phyloP scores from a whole-genome alignment of 192 early-diverging fungal genomes.

The Phycomyces blakesleeanus region DNA sequence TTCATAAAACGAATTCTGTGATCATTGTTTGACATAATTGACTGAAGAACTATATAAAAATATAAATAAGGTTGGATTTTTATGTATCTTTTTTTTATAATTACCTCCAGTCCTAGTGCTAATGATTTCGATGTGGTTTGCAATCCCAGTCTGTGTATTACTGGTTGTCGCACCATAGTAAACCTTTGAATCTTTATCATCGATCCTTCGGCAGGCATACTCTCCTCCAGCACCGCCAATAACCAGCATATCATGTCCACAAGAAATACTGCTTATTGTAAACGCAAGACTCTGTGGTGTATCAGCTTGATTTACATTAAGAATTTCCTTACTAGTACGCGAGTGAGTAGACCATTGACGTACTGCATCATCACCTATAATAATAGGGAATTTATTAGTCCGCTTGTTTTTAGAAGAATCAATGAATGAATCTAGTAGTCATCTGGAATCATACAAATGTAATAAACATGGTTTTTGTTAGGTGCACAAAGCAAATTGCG shows the following conservation, averaged over 20 bases:
- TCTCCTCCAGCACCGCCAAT: constrained; percentile 55
- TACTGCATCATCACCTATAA: constrained; percentile 39
- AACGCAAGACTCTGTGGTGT: constrained; percentile 12
- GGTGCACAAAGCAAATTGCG: constrained; percentile 59
- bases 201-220: constrained; percentile 28
- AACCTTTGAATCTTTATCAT: constrained; percentile 13
- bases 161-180: constrained; percentile 36
- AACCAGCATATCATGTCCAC: constrained; percentile 36
- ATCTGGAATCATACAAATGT: constrained; percentile 45
- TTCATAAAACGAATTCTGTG: constrained; percentile 44
- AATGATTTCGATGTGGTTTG: constrained; percentile 58
- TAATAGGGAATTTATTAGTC: background rate
- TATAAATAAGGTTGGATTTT: background rate
- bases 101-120: constrained; percentile 39
- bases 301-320: constrained; percentile 18
- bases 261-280: constrained; percentile 51
- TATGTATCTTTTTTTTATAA: background rate
- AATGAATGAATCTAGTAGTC: too few species aligned
- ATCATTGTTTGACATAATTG: constrained; percentile 60
- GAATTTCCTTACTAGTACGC: constrained; percentile 25
- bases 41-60: constrained; percentile 26
- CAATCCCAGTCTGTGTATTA: constrained; percentile 48
- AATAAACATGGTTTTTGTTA: constrained; percentile 56
- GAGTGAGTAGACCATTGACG: constrained; percentile 45
- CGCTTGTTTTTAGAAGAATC: background rate